Evolutionary conservation across 1,139 yeast species (phyloP).

Genomic region (Yamadazyma epiphylla): DNA sequence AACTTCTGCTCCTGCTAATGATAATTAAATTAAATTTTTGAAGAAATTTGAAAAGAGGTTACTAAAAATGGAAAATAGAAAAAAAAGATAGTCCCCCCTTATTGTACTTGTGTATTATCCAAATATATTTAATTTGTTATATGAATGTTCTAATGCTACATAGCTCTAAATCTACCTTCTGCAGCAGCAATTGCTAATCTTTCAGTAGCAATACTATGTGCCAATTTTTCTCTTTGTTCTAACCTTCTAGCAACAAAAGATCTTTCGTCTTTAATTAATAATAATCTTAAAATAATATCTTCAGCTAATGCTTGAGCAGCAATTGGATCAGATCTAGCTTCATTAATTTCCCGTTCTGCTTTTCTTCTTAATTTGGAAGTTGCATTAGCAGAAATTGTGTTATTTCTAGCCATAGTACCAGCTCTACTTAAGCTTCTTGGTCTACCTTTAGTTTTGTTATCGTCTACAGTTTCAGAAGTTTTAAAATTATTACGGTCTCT

Average conservation of each 20-base stretch:
- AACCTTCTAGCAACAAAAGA: slow-evolving; percentile 51
- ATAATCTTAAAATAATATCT: slow-evolving; percentile 62
- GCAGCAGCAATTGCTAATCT: slow-evolving; percentile 45
- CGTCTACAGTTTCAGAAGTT: slow-evolving; percentile 4
- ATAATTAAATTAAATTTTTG: too few relatives aligned
- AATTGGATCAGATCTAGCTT: slow-evolving; percentile 52
- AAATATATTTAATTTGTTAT: too few relatives aligned
- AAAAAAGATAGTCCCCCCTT: background rate
- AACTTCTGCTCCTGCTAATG: slow-evolving; percentile 5
- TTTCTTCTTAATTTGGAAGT: slow-evolving; percentile 57
- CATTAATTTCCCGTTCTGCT: slow-evolving; percentile 48
- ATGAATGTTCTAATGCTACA: background rate
- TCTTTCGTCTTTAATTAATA: slow-evolving; percentile 43
- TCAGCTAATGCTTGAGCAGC: slow-evolving; percentile 58
- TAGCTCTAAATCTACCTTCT: slow-evolving; percentile 28
- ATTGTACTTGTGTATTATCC: background rate
- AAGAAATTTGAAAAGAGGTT: background rate
- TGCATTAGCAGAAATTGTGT: slow-evolving; percentile 72
- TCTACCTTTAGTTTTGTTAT: slow-evolving; percentile 3
- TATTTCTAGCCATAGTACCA: slow-evolving; percentile 57
- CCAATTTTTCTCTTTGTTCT: slow-evolving; percentile 58
- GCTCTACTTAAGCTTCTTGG: slow-evolving; percentile 35
- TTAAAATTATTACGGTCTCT: slow-evolving; percentile 41
- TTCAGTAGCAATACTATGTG: slow-evolving; percentile 64
- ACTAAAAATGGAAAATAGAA: background rate